A percentile compares a stretch with the other conserved stretches of the same genome.
phyloP scores from a whole-genome alignment of 2,329 filamentous ascomycete genomes.

The Dryadomyces sulphureus region DNA sequence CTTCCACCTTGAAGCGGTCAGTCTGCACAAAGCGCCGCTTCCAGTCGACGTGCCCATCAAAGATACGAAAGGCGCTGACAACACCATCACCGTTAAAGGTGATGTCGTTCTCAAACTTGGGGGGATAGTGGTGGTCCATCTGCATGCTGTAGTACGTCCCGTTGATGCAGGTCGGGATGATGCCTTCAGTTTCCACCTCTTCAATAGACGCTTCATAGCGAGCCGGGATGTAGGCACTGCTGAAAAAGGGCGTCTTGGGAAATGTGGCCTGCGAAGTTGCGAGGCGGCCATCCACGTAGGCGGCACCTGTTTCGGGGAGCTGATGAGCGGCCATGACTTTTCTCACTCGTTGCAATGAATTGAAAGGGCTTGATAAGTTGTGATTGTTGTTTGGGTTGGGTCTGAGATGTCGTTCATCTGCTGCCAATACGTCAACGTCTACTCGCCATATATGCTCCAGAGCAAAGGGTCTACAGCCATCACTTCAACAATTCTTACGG shows the following conservation, averaged over 20 bases:
- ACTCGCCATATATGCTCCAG: no score
- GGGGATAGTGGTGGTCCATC: slow-evolving; percentile 38
- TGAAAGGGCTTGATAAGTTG: no score
- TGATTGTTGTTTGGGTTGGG: no score
- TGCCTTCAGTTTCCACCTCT: slow-evolving; percentile 12
- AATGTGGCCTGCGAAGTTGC: slow-evolving; percentile 9
- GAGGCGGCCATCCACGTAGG: slow-evolving; percentile 11
- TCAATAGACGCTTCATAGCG: slow-evolving; percentile 12
- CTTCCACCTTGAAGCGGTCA: slow-evolving; percentile 18
- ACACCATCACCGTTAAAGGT: slow-evolving; percentile 22
- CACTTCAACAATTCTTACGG: no score
- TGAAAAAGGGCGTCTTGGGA: slow-evolving; percentile 10
- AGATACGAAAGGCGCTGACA: slow-evolving; percentile 25
- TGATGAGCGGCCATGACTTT: no score
- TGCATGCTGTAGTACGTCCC: slow-evolving; percentile 35
- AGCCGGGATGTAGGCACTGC: slow-evolving; percentile 10
- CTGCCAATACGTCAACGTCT: no score
- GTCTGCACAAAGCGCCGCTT: slow-evolving; percentile 28
- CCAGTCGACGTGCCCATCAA: slow-evolving; percentile 24
- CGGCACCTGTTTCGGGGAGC: no score
- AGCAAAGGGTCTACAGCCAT: no score
- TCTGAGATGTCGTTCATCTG: no score
- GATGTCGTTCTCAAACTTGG: slow-evolving; percentile 35
- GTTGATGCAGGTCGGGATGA: slow-evolving; percentile 26
- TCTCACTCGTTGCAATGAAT: no score